Base-by-base conservation (phyloP, 768 basidiomycete genomes). In the Lactarius hatsudake region DNA sequence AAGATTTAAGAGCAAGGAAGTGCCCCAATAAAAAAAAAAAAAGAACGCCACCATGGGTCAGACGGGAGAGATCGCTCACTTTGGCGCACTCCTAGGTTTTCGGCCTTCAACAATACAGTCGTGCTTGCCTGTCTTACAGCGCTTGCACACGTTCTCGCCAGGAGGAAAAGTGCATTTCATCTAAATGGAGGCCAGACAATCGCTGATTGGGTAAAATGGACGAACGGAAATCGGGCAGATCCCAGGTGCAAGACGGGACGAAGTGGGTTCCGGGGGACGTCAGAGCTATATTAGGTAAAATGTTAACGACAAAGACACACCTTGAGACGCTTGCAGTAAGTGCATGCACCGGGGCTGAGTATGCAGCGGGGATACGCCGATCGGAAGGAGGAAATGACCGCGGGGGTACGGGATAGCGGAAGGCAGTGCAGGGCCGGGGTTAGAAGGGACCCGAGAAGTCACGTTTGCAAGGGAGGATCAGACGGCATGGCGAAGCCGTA, bases 81-180 rank as follows among this genome's bases (percentile, higher is more conserved):
- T 94, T 68, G 91, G 91, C 28, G 86, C 86, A 32, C 84, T 88
- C 73, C 86, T 82, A 63, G 86, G 89, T 78, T 91, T 92, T 68
- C 91, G 83, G 59, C 91, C 91, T 76, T 93, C 91, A 45, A 93
- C 91, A 71, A 93, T 86, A 75, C 92, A 94, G 53, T 86, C 81
- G 76, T 92, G 89, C 1, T 89, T 87, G 61, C 87, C 84, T 32
- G 82, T 72, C 71, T 84, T 87, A 76, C 92, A 94, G 58, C 92
- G 84, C 73, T 83, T 87, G 78, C 92, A 94, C n/a, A 88, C 86
- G 73, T 85, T 87, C 62, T 89, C 86, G 66, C 85, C 81, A 70
- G 80, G 81, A 45, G 88, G 88, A 74, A 93, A 93, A n/a, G 87
- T 88, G 78, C 92, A 94, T 81, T 89, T 93, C 92, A 94, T 94